Percentiles rank a stretch among this genome's conserved stretches.
Conservation (phyloP, 2,329 filamentous ascomycete species). For the Ustulina deusta region DNA sequence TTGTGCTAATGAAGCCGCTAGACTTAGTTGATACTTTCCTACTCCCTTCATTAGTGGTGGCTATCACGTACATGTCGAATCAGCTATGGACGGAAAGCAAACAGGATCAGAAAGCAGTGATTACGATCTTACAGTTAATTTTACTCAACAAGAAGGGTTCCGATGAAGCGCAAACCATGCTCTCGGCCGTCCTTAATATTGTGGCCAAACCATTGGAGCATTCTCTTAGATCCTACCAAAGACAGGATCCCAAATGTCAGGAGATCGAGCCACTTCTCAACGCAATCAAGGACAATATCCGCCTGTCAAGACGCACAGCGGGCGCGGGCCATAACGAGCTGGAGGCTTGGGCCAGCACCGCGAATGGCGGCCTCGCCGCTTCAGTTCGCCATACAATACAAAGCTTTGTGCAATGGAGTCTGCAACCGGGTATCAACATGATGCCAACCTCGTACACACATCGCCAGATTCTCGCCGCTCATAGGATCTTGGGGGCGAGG, state of each 20-base stretch:
- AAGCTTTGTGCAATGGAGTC: constrained; percentile 74
- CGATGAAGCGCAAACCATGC: constrained; percentile 76
- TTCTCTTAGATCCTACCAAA: constrained; percentile 74
- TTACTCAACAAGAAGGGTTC: constrained; percentile 78
- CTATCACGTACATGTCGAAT: constrained; percentile 76
- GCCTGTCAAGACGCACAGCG: constrained; percentile 69
- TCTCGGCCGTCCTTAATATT: constrained; percentile 77
- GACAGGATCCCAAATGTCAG: constrained; percentile 73
- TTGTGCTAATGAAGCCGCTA: constrained; percentile 49
- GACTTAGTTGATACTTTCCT: constrained; percentile 84
- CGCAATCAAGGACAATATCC: constrained; percentile 71
- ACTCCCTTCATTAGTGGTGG: constrained; percentile 80
- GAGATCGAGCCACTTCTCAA: constrained; percentile 77
- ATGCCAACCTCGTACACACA: constrained; percentile 78
- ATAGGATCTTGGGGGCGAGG: constrained; percentile 71
- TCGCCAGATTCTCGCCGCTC: constrained; percentile 72
- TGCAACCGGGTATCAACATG: constrained; percentile 65
- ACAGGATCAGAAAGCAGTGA: constrained; percentile 73
- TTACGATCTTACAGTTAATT: constrained; percentile 79
- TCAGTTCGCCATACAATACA: constrained; percentile 72
- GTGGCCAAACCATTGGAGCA: constrained; percentile 76
- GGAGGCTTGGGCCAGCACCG: constrained; percentile 72
- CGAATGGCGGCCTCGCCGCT: constrained; percentile 66
- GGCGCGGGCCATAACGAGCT: constrained; percentile 74
- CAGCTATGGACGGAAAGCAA: constrained; percentile 74